These are phyloP conservation scores for Globisporangium heterothallicum DNA, from an alignment of 352 stramenopile genomes.

Conservation along the genomic window DNA sequence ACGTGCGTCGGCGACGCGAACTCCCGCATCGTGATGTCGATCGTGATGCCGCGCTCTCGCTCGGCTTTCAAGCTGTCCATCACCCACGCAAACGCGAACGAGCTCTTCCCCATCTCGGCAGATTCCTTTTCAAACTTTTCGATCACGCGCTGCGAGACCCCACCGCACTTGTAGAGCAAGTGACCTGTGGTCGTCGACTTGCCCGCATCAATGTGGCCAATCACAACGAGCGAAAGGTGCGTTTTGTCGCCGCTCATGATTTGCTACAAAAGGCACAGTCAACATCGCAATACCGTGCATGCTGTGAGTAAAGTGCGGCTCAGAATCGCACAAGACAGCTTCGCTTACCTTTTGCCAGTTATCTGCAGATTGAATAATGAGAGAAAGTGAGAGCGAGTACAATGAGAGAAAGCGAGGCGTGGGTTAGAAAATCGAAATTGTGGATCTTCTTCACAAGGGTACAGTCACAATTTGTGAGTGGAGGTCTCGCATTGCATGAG, in stretches of 20 bases:
- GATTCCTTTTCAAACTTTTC: constrained; percentile 99
- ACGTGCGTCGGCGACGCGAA: constrained; percentile 96
- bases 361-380: too few relatives aligned
- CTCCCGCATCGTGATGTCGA: constrained; percentile 97
- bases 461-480: too few relatives aligned
- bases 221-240: constrained; percentile 92
- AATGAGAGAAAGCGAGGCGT: too few relatives aligned
- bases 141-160: constrained; percentile 98
- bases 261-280: too few relatives aligned
- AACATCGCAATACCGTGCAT: too few relatives aligned
- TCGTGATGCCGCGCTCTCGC: constrained; percentile 96
- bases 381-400: too few relatives aligned
- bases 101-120: constrained; percentile 94
- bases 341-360: too few relatives aligned
- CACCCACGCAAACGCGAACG: constrained; percentile 99
- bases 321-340: too few relatives aligned
- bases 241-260: constrained; percentile 74
- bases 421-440: too few relatives aligned
- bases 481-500: too few relatives aligned
- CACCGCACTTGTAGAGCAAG: constrained; percentile 99
- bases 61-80: constrained; percentile 98
- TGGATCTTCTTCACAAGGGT: too few relatives aligned
- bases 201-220: constrained; percentile 95
- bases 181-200: constrained; percentile 99
- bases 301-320: too few relatives aligned